phyloP scores from a whole-genome alignment of 495 filamentous ascomycete genomes.

The Trichoderma reesei region DNA sequence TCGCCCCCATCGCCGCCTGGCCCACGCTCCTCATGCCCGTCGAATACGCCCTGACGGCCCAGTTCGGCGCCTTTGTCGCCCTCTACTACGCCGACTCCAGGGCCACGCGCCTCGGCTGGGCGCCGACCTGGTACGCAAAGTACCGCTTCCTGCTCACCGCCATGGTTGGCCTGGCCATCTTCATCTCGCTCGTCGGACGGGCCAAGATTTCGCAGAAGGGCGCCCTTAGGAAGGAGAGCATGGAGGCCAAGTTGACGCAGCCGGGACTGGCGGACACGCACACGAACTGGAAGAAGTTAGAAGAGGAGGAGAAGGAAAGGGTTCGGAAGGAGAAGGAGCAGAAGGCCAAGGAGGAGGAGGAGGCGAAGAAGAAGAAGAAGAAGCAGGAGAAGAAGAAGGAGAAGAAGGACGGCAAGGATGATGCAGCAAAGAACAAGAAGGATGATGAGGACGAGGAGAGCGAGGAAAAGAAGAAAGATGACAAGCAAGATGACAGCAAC shows the following conservation, averaged over 20 bases:
- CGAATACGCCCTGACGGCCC: constrained; percentile 79
- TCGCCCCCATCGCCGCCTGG: constrained; percentile 83
- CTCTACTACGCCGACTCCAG: constrained; percentile 84
- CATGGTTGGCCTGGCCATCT: constrained; percentile 77
- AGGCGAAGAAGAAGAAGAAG: constrained; percentile 19
- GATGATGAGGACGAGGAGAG: constrained; percentile 7
- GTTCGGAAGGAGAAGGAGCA: constrained; percentile 25
- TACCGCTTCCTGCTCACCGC: constrained; percentile 97
- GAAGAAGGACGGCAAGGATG: constrained; percentile 13
- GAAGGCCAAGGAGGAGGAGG: constrained; percentile 18
- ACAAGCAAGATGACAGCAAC: constrained; percentile 6
- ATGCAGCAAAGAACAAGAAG: constrained; percentile 10
- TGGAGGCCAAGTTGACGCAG: constrained; percentile 50
- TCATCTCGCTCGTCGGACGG: constrained; percentile 77
- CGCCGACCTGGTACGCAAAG: constrained; percentile 82
- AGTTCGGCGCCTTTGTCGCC: constrained; percentile 81
- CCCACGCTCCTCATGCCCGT: constrained; percentile 80
- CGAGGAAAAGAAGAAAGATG: constrained; percentile 9
- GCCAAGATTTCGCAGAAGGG: constrained; percentile 59
- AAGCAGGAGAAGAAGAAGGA: constrained; percentile 18
- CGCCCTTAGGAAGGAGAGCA: constrained; percentile 46
- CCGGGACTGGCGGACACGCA: constrained; percentile 37
- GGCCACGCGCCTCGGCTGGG: constrained; percentile 67
- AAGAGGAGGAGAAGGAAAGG: constrained; percentile 25
- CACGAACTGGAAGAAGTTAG: constrained; percentile 26